Conservation (phyloP, 116 monocot species). For the Trichopus zeylanicus region DNA sequence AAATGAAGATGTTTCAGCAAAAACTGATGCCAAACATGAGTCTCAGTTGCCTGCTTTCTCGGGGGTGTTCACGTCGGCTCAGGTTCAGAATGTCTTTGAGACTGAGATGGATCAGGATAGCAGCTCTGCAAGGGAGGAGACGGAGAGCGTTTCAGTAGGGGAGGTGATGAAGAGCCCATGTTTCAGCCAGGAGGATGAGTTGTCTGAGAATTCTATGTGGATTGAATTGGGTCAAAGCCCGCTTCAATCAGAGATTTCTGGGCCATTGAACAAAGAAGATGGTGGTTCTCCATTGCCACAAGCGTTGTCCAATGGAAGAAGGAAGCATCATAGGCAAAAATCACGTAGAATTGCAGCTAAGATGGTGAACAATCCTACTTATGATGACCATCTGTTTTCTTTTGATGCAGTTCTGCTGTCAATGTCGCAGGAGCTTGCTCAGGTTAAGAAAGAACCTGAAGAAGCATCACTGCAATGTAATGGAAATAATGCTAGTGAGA, state of each 20-base stretch:
- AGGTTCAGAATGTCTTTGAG: slow-evolving; percentile 73
- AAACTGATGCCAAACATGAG: slow-evolving; percentile 20
- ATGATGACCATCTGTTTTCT: slow-evolving; percentile 52
- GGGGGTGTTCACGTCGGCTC: slow-evolving; percentile 71
- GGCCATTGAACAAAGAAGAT: slow-evolving; percentile 37
- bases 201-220: slow-evolving; percentile 71
- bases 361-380: slow-evolving; percentile 42
- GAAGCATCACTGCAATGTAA: slow-evolving; percentile 20
- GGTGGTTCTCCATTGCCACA: slow-evolving; percentile 62
- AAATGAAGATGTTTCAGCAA: slow-evolving; percentile 16
- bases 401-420: slow-evolving; percentile 92
- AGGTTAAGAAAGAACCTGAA: slow-evolving; percentile 31
- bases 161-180: slow-evolving; percentile 77
- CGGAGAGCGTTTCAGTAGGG: slow-evolving; percentile 68
- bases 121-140: slow-evolving; percentile 81
- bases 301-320: slow-evolving; percentile 50
- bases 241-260: slow-evolving; percentile 53
- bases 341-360: slow-evolving; percentile 44
- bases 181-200: slow-evolving; percentile 67
- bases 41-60: slow-evolving; percentile 80
- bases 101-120: slow-evolving; percentile 76
- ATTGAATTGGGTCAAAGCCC: slow-evolving; percentile 96
- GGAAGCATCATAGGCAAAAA: slow-evolving; percentile 26
- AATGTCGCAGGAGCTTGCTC: slow-evolving; percentile 72
- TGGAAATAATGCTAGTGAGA: slow-evolving; percentile 30